phyloP scores from a whole-genome alignment of 2,329 filamentous ascomycete species.

The Pseudocercospora fijiensis region DNA sequence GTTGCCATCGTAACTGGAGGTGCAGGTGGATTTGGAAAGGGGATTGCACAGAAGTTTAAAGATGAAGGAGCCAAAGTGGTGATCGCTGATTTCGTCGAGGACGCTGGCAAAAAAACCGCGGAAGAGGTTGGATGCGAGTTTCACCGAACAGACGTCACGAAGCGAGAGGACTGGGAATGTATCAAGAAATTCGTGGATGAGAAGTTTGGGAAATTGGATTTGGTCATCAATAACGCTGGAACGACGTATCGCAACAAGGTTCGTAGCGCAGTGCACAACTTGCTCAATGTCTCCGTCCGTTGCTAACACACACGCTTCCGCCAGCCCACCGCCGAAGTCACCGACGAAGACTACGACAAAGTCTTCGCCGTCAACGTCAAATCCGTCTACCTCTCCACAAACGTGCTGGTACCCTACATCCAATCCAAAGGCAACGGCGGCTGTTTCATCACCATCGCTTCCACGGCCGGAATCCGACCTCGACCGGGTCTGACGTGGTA shows the following conservation, averaged over 20 bases:
- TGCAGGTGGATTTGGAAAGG: constrained; percentile 64
- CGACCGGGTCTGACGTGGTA: constrained; percentile 67
- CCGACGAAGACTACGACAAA: constrained; percentile 64
- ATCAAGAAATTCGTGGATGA: constrained; percentile 49
- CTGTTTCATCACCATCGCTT: constrained; percentile 65
- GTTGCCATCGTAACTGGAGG: constrained; percentile 57
- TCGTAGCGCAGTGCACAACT: neutral
- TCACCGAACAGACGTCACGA: constrained; percentile 55
- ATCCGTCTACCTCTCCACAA: constrained; percentile 61
- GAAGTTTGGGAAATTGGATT: constrained; percentile 55
- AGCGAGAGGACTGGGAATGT: constrained; percentile 54
- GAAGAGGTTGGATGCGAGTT: constrained; percentile 47
- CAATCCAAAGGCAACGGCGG: constrained; percentile 58
- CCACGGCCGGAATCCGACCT: constrained; percentile 62
- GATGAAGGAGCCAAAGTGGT: constrained; percentile 61
- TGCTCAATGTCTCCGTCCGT: neutral
- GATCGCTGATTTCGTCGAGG: constrained; percentile 60
- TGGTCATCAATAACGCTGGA: constrained; percentile 63
- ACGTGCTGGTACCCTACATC: constrained; percentile 61
- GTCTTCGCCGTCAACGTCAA: constrained; percentile 70
- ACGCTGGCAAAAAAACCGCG: constrained; percentile 55
- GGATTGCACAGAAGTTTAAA: constrained; percentile 59
- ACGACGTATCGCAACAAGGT: constrained; percentile 59
- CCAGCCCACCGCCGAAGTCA: constrained; percentile 60
- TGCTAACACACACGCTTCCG: neutral